These are phyloP conservation scores for Sclerotinia sclerotiorum DNA, from an alignment of 2,329 filamentous ascomycete species.

Conservation along the genomic window DNA sequence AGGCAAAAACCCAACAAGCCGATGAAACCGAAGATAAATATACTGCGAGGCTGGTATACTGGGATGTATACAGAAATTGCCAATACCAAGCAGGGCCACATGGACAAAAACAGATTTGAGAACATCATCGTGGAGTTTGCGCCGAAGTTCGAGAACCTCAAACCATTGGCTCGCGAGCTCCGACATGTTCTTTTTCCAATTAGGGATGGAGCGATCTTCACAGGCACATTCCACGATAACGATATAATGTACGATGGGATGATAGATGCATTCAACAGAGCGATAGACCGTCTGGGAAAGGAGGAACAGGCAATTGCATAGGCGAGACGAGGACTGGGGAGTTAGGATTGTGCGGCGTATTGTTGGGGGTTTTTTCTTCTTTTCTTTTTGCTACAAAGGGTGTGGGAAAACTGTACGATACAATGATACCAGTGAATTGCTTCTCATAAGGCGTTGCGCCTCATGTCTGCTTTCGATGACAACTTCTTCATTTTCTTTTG, in stretches of 20 bases:
- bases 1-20: slow-evolving; percentile 26
- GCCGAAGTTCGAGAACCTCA: slow-evolving; percentile 34
- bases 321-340: not conserved
- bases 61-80: slow-evolving; percentile 35
- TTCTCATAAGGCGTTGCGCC: too few species aligned
- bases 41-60: slow-evolving; percentile 35
- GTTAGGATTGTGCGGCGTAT: too few species aligned
- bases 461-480: too few species aligned
- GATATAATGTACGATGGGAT: slow-evolving; percentile 10
- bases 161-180: slow-evolving; percentile 26
- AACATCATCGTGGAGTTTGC: slow-evolving; percentile 35
- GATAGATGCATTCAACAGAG: not conserved
- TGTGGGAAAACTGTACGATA: too few species aligned
- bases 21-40: slow-evolving; percentile 24
- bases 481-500: too few species aligned
- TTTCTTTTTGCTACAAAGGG: too few species aligned
- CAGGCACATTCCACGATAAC: slow-evolving; percentile 27
- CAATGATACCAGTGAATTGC: too few species aligned
- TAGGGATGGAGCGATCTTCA: slow-evolving; percentile 32
- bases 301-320: slow-evolving; percentile 24
- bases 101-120: slow-evolving; percentile 33
- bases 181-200: slow-evolving; percentile 31
- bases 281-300: slow-evolving; percentile 25
- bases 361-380: too few species aligned
- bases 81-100: slow-evolving; percentile 28